These are phyloP conservation scores for Pseudonitzschia delicatissima DNA, from an alignment of 108 stramenopile species.

Conservation along the genomic window DNA sequence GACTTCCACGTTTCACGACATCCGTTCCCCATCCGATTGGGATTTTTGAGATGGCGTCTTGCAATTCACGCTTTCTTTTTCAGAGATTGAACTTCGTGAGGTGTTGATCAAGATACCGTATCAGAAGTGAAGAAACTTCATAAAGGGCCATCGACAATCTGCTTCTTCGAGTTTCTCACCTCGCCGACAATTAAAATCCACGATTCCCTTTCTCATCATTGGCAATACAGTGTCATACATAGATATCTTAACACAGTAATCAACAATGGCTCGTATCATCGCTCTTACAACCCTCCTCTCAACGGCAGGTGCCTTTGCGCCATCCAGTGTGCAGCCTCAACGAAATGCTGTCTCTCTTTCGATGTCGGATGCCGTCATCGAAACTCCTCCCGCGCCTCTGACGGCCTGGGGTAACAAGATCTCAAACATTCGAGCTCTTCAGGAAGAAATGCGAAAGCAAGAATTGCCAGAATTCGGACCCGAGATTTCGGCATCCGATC, in stretches of 20 bases:
- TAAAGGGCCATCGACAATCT: too few relatives aligned
- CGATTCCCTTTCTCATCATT: too few relatives aligned
- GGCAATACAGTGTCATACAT: too few relatives aligned
- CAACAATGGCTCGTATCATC: slow-evolving; percentile 10
- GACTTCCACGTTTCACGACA: too few relatives aligned
- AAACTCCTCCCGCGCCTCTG: slow-evolving; percentile 63
- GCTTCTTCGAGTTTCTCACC: too few relatives aligned
- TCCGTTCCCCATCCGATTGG: too few relatives aligned
- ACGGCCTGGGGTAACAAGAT: slow-evolving; percentile 72
- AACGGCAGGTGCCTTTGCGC: slow-evolving; percentile 24
- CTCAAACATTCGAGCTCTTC: slow-evolving; percentile 53
- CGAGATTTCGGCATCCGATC: slow-evolving; percentile 45
- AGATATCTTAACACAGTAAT: background rate
- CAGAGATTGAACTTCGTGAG: slow-evolving; percentile 11
- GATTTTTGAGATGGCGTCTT: too few relatives aligned
- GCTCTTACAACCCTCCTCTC: background rate
- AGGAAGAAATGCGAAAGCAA: slow-evolving; percentile 39
- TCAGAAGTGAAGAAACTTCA: too few relatives aligned
- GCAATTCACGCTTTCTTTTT: too few relatives aligned
- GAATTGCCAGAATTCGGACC: slow-evolving; percentile 62
- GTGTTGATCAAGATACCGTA: slow-evolving; percentile 1
- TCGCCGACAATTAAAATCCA: too few relatives aligned
- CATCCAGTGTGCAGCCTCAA: background rate
- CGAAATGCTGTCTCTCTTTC: background rate
- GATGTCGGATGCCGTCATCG: slow-evolving; percentile 12